A percentile compares a stretch with the other conserved stretches of the same genome.
Evolutionary conservation across 176 grass and related monocot genomes (phyloP).

Genomic region (Eragrostis curvula): DNA sequence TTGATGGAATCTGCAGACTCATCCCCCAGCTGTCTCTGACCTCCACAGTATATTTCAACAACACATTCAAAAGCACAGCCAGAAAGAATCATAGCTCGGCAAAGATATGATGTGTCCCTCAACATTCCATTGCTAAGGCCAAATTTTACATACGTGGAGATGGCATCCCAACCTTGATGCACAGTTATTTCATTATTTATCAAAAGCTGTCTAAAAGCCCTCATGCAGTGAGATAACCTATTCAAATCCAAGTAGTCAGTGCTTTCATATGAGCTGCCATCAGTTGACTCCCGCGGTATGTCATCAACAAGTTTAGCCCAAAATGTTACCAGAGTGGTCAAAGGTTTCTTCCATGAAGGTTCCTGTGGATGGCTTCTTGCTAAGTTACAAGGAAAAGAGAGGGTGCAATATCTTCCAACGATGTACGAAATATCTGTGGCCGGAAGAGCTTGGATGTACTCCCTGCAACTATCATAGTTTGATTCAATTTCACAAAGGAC

Average conservation of each 20-base stretch:
- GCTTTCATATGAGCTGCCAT: slow-evolving; percentile 46
- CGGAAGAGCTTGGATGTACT: slow-evolving; percentile 76
- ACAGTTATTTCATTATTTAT: slow-evolving; percentile 69
- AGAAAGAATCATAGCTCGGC: slow-evolving; percentile 84
- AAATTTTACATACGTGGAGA: slow-evolving; percentile 67
- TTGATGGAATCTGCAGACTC: slow-evolving; percentile 38
- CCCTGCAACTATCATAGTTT: slow-evolving; percentile 84
- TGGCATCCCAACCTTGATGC: slow-evolving; percentile 78
- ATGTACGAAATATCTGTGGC: slow-evolving; percentile 69
- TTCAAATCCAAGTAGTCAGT: slow-evolving; percentile 41
- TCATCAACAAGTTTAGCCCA: slow-evolving; percentile 82
- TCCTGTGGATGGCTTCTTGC: slow-evolving; percentile 61
- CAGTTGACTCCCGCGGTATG: slow-evolving; percentile 48
- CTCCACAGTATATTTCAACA: slow-evolving; percentile 65
- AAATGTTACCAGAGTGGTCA: slow-evolving; percentile 62
- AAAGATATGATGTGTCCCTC: slow-evolving; percentile 61
- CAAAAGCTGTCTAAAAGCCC: slow-evolving; percentile 65
- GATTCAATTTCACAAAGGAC: slow-evolving; percentile 71
- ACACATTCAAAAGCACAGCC: slow-evolving; percentile 72
- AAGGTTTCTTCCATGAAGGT: slow-evolving; percentile 72
- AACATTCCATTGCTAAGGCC: slow-evolving; percentile 58
- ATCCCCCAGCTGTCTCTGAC: slow-evolving; percentile 46
- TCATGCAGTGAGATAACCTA: slow-evolving; percentile 63
- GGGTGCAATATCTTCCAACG: slow-evolving; percentile 66
- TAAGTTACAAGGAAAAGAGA: slow-evolving; percentile 78